Evolutionary conservation across 495 filamentous ascomycete genomes (phyloP).

Genomic region (Daldinia caldariorum): DNA sequence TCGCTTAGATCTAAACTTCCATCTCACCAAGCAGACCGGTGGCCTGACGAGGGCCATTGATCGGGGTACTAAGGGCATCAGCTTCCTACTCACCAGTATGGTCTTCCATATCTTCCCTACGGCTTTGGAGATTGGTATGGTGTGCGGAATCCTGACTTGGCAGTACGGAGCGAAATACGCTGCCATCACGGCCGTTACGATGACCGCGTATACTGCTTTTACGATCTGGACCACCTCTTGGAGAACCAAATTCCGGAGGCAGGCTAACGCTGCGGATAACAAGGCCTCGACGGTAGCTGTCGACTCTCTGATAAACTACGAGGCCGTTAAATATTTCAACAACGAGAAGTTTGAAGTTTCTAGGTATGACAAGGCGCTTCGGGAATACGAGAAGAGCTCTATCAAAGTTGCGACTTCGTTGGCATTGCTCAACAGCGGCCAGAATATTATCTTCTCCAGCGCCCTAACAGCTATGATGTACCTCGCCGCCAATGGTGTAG

Average conservation of each 20-base stretch:
- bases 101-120: conserved; percentile 97
- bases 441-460: conserved; percentile 95
- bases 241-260: conserved; percentile 94
- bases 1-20: conserved; percentile 90
- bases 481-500: conserved; percentile 87
- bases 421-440: conserved; percentile 94
- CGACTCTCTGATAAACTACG: conserved; percentile 96
- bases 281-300: conserved; percentile 94
- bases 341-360: conserved; percentile 94
- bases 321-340: conserved; percentile 99
- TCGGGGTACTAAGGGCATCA: conserved; percentile 96
- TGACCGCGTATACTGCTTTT: conserved; percentile 93
- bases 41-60: conserved; percentile 95
- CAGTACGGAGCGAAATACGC: conserved; percentile 94
- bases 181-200: conserved; percentile 87
- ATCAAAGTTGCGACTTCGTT: conserved; percentile 97
- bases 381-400: conserved; percentile 88
- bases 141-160: conserved; percentile 93
- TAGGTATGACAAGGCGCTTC: conserved; percentile 87
- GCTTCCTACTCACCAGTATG: conserved; percentile 96
- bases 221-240: conserved; percentile 95
- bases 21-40: conserved; percentile 92
- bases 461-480: conserved; percentile 99
- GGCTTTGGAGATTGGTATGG: conserved; percentile 90
- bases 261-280: conserved; percentile 96